Conservation (phyloP, 2,329 filamentous ascomycete species). For the Colletotrichum karsti region DNA sequence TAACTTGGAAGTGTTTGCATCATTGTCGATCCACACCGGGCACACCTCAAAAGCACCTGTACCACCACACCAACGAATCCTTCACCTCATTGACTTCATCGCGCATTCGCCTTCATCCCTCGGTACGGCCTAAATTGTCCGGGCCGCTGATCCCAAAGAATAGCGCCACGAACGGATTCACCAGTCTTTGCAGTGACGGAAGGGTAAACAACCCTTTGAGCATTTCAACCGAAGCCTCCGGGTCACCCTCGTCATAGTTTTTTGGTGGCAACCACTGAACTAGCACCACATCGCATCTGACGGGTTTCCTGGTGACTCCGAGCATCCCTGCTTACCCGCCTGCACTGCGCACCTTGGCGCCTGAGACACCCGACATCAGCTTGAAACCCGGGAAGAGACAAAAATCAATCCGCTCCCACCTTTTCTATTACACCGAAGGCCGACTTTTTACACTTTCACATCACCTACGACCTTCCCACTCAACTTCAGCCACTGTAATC, state of each 20-base stretch:
- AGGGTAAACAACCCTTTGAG: not conserved
- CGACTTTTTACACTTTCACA: not conserved
- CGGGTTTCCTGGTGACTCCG: not conserved
- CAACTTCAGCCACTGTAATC: not conserved
- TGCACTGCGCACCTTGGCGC: conserved; percentile 11
- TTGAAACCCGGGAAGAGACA: conserved; percentile 22
- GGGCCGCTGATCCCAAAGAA: not conserved
- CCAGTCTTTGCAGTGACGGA: not conserved
- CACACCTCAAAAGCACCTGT: not conserved
- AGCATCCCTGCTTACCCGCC: conserved; percentile 19
- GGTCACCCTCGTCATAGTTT: not conserved
- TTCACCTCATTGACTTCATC: not conserved
- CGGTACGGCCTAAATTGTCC: not conserved
- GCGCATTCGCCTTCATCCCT: not conserved
- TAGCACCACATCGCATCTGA: conserved; percentile 20
- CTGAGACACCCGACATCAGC: conserved; percentile 3
- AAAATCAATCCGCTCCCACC: conserved; percentile 10
- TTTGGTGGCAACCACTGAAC: conserved; percentile 11
- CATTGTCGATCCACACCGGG: not conserved
- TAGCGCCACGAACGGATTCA: not conserved
- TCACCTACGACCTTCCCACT: not conserved
- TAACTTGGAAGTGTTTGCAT: too few species aligned
- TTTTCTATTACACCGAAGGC: not conserved
- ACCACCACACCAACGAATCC: not conserved
- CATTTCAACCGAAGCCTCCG: not conserved